phyloP scores from a whole-genome alignment of 108 stramenopile species.

The Nitzschia palea region DNA sequence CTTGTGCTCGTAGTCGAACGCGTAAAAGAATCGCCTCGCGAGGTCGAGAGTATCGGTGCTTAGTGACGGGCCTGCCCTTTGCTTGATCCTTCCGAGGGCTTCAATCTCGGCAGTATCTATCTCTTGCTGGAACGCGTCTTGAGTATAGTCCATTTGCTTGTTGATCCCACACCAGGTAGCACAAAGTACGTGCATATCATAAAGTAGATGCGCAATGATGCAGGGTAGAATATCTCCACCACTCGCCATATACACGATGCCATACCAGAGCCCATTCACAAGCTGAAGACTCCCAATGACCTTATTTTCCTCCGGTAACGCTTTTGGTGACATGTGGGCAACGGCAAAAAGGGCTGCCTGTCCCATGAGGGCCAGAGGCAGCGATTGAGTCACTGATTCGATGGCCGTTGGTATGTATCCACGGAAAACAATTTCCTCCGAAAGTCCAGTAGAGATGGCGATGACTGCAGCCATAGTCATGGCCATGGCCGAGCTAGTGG shows the following conservation, averaged over 20 bases:
- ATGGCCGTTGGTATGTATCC: conserved; percentile 41
- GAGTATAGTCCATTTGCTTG: conserved; percentile 58
- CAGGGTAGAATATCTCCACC: conserved; percentile 52
- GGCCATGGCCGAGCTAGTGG: conserved; percentile 25
- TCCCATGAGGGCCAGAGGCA: conserved; percentile 31
- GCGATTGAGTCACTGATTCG: conserved; percentile 19
- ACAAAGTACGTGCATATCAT: conserved; percentile 46
- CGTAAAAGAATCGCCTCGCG: conserved; percentile 49
- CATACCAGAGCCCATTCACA: conserved; percentile 49
- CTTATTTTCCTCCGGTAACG: conserved; percentile 41
- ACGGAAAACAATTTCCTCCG: conserved; percentile 61
- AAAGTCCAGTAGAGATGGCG: conserved; percentile 35
- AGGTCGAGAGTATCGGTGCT: conserved; percentile 36
- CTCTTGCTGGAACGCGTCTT: conserved; percentile 16
- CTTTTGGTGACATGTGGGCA: conserved; percentile 36
- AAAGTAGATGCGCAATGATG: conserved; percentile 46
- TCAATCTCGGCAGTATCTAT: background rate
- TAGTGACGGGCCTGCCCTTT: conserved; percentile 22
- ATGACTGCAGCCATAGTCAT: conserved; percentile 21
- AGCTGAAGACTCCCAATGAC: conserved; percentile 32
- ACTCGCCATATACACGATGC: conserved; percentile 28
- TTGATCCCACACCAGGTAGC: conserved; percentile 46
- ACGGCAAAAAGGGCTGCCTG: conserved; percentile 53
- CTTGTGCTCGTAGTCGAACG: conserved; percentile 51
- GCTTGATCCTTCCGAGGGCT: conserved; percentile 22